Conservation (phyloP, 225 moss, liverwort and hornwort species). For the Sphagnum tenellum region DNA sequence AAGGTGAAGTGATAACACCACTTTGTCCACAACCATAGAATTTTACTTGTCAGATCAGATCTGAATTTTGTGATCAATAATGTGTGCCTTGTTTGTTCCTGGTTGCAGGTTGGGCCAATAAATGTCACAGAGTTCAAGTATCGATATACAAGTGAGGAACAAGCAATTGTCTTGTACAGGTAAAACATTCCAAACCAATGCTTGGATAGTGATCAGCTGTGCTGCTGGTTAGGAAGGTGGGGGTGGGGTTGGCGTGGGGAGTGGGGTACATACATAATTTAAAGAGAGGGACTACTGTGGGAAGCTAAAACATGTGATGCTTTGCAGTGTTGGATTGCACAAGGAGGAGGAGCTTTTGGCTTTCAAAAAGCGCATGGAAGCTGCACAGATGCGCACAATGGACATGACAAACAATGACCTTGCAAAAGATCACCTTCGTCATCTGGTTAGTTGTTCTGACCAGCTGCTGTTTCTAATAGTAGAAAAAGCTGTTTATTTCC, state of each 20-base stretch:
- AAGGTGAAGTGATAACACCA: no score
- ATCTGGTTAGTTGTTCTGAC: conserved; percentile 25
- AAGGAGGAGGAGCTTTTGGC: conserved; percentile 54
- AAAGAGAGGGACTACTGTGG: background rate
- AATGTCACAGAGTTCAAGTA: conserved; percentile 91
- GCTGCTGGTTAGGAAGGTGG: no score
- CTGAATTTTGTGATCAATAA: no score
- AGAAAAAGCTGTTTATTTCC: background rate
- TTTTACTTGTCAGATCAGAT: no score
- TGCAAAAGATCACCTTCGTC: conserved; percentile 86
- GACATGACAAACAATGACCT: conserved; percentile 89
- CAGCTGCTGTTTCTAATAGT: background rate
- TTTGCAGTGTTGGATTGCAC: conserved; percentile 55
- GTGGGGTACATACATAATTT: no score
- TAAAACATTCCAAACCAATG: background rate
- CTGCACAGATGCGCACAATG: conserved; percentile 51
- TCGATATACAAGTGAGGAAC: conserved; percentile 44
- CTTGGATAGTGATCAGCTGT: no score
- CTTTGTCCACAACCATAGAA: no score
- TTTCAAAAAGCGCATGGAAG: conserved; percentile 43
- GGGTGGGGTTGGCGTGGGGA: no score
- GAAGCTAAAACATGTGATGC: background rate
- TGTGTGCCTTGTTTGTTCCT: no score
- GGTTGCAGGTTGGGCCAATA: conserved; percentile 40
- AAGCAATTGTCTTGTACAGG: conserved; percentile 80